Evolutionary conservation across 495 filamentous ascomycete genomes (phyloP), one percentile per base, ranked within the genome.

Genomic region (Penicillium cosmopolitanum): DNA sequence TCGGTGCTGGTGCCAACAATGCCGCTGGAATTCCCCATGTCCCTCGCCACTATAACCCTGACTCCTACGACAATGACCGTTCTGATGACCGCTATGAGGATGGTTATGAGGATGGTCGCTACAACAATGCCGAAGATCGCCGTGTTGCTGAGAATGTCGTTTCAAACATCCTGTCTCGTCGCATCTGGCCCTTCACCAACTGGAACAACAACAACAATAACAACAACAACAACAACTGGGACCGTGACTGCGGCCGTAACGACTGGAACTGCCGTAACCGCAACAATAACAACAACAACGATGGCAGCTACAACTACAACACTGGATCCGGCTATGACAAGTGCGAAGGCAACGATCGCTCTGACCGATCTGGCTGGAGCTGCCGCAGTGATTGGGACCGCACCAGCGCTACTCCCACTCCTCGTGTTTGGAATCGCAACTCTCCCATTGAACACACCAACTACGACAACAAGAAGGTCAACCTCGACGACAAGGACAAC

Each of bases 361-460:
- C 51, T n/a, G 48, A 58, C 38, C 47, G 44, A 28, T 56, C 53
- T 12, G 62, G 60, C 31, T 59, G 52, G 56, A 35, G 31, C 51
- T 55, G 56, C 53, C 52, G 44, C 56, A 38, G 42, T 9, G 53
- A 67, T 34, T 64, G 60, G 57, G 61, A 64, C 58, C 51, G 51
- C 23, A 16, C 46, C 28, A 31, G 57, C 34, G 33, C 55, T 40
- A 61, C 57, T 35, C 62, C 62, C 16, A 54, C 55, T 50, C 54
- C 62, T 15, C 36, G 50, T 50, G 51, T 51, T 16, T 50, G 51
- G 51, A 18, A 34, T 31, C 56, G 56, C 51, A 58, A 55, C 56
- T 25, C 50, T 13, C 55, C 55, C n/a, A 55, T 21, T 43, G 19
- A 54, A 5, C 18, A 40, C 21, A 51, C 21, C 35, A 38, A 50